phyloP scores from a whole-genome alignment of 2,329 filamentous ascomycete genomes.

The Pseudocercospora crystallina region DNA sequence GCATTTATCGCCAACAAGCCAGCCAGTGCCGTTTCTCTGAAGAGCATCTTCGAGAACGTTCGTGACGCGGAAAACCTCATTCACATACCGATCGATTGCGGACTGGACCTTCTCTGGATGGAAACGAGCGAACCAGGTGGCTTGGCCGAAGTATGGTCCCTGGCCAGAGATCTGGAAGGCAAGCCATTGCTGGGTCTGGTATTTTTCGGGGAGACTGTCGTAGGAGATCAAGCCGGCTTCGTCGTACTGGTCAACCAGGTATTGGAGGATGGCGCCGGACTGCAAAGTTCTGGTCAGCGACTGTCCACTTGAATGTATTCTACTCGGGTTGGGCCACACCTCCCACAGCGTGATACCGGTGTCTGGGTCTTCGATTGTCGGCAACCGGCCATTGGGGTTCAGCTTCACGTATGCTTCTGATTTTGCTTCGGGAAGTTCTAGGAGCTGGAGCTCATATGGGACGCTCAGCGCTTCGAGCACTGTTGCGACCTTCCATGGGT shows the following conservation, averaged over 20 bases:
- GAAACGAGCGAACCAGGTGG: slow-evolving; percentile 34
- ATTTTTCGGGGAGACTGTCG: slow-evolving; percentile 25
- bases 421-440: not conserved
- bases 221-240: slow-evolving; percentile 31
- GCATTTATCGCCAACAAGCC: slow-evolving; percentile 45
- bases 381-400: slow-evolving; percentile 44
- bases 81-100: slow-evolving; percentile 47
- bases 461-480: slow-evolving; percentile 2
- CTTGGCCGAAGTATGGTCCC: slow-evolving; percentile 45
- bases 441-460: not conserved
- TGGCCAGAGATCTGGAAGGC: slow-evolving; percentile 37
- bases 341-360: slow-evolving; percentile 49
- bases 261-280: slow-evolving; percentile 33
- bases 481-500: slow-evolving; percentile 3
- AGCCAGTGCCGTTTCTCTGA: slow-evolving; percentile 34
- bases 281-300: slow-evolving; percentile 18
- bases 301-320: not conserved
- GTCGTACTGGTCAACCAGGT: slow-evolving; percentile 37
- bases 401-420: no score
- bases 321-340: slow-evolving; percentile 26
- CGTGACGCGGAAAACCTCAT: slow-evolving; percentile 48
- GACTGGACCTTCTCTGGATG: slow-evolving; percentile 45
- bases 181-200: slow-evolving; percentile 32
- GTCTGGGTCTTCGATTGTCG: slow-evolving; percentile 47
- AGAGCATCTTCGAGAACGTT: slow-evolving; percentile 46